Evolutionary conservation across 2,329 filamentous ascomycete species (phyloP).

Genomic region (Phoma sp.): DNA sequence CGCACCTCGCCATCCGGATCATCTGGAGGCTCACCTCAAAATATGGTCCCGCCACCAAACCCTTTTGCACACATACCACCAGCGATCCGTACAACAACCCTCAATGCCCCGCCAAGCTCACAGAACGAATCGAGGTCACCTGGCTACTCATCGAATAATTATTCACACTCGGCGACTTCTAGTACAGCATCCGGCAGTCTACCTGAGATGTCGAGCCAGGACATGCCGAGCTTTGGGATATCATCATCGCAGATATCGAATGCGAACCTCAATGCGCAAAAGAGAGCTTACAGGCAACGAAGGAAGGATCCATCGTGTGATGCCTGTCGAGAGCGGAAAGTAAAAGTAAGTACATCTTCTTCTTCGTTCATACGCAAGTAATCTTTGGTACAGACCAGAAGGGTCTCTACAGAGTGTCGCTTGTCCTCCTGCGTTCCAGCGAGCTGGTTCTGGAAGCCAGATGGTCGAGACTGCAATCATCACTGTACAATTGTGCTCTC

Average conservation of each 20-base stretch:
- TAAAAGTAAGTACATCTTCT: constrained; percentile 57
- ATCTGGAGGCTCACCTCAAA: constrained; percentile 41
- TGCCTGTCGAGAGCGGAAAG: constrained; percentile 85
- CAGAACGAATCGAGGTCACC: constrained; percentile 41
- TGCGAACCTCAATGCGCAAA: constrained; percentile 73
- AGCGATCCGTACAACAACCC: constrained; percentile 30
- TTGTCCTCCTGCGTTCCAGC: too few species aligned
- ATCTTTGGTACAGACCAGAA: too few species aligned
- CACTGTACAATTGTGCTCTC: too few species aligned
- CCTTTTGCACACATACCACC: constrained; percentile 39
- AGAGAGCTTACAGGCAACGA: constrained; percentile 91
- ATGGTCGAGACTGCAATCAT: too few species aligned
- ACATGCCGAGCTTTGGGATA: constrained; percentile 48
- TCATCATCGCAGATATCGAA: constrained; percentile 51
- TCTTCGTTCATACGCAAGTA: too few species aligned
- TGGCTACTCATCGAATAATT: constrained; percentile 37
- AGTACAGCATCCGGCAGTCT: constrained; percentile 43
- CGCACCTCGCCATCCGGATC: constrained; percentile 43
- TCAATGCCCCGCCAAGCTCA: constrained; percentile 38
- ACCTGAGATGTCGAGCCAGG: constrained; percentile 37
- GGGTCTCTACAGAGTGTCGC: too few species aligned
- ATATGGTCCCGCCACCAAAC: constrained; percentile 42
- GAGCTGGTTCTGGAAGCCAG: too few species aligned
- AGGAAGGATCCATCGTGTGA: constrained; percentile 98
- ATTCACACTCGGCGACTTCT: constrained; percentile 45